Evolutionary conservation across 768 basidiomycete species (phyloP).

Genomic region (Boletus rubropictus): DNA sequence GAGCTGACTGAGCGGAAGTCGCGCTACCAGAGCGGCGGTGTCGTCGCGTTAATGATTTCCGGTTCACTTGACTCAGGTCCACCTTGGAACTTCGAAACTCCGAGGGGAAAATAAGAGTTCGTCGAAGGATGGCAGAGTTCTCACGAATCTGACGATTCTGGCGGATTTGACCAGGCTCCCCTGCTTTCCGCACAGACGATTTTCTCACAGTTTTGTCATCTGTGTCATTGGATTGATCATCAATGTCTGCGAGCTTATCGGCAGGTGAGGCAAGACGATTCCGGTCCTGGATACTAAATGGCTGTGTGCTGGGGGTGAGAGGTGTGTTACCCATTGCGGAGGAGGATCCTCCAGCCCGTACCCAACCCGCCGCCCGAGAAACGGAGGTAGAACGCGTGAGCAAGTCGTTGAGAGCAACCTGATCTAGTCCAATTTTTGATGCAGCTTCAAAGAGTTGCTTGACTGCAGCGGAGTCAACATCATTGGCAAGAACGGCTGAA

Average conservation of each 20-base stretch:
- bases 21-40: conserved; percentile 62
- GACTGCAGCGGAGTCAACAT: conserved; percentile 49
- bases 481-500: conserved; percentile 18
- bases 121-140: conserved; percentile 53
- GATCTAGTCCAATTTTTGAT: conserved; percentile 68
- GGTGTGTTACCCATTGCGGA: conserved; percentile 6
- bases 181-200: conserved; percentile 18
- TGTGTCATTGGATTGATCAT: conserved; percentile 28
- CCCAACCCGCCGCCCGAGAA: conserved; percentile 45
- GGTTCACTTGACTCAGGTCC: conserved; percentile 50
- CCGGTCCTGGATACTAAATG: conserved; percentile 8
- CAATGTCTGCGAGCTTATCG: conserved; percentile 26
- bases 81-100: conserved; percentile 53
- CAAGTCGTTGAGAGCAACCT: conserved; percentile 61
- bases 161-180: conserved; percentile 23
- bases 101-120: conserved; percentile 76
- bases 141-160: conserved; percentile 33
- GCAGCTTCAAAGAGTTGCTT: conserved; percentile 75
- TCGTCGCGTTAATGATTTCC: conserved; percentile 44
- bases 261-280: conserved; percentile 15
- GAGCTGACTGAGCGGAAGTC: conserved; percentile 53
- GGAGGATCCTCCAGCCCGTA: conserved; percentile 29
- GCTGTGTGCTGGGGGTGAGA: conserved; percentile 22
- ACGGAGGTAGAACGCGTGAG: conserved; percentile 67
- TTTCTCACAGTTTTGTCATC: conserved; percentile 29